Conservation (phyloP, 352 stramenopile genomes). For the Thalassiosira sp. region DNA sequence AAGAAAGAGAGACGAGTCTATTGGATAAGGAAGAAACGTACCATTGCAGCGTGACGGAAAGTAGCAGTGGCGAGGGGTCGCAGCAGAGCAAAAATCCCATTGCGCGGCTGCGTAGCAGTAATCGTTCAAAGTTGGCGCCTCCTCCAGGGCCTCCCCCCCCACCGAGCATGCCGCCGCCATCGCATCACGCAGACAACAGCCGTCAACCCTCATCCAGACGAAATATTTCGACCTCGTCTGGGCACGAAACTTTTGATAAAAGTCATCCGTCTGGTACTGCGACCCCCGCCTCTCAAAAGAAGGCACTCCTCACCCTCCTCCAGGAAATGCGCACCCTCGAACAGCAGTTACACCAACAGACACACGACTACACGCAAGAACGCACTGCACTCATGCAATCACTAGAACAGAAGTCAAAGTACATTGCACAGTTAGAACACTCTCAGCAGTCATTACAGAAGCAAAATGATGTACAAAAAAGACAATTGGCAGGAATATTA, state of each 20-base stretch:
- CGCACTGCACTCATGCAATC: slow-evolving; percentile 1
- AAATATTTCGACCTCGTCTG: too few species aligned
- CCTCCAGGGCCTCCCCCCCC: background rate
- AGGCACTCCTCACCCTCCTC: slow-evolving; percentile 40
- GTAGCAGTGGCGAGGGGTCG: background rate
- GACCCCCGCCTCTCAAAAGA: slow-evolving; percentile 15
- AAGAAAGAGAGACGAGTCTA: background rate
- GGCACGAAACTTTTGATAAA: background rate
- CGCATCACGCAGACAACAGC: background rate
- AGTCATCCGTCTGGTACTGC: background rate
- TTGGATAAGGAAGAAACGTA: background rate
- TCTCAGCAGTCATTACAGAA: slow-evolving; percentile 7
- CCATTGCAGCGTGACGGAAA: background rate
- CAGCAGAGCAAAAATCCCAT: background rate
- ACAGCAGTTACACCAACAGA: slow-evolving; percentile 5
- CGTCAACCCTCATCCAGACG: background rate
- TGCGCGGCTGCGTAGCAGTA: background rate
- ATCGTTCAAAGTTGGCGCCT: background rate
- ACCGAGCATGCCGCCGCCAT: background rate
- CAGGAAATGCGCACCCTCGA: slow-evolving; percentile 39
- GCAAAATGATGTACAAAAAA: slow-evolving; percentile 13
- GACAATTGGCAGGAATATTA: slow-evolving; percentile 20
- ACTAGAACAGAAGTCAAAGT: background rate
- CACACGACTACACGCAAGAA: slow-evolving; percentile 15
- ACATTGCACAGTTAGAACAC: slow-evolving; percentile 21